phyloP scores from a whole-genome alignment of 495 filamentous ascomycete species.

The Hypoxylon intermedium region DNA sequence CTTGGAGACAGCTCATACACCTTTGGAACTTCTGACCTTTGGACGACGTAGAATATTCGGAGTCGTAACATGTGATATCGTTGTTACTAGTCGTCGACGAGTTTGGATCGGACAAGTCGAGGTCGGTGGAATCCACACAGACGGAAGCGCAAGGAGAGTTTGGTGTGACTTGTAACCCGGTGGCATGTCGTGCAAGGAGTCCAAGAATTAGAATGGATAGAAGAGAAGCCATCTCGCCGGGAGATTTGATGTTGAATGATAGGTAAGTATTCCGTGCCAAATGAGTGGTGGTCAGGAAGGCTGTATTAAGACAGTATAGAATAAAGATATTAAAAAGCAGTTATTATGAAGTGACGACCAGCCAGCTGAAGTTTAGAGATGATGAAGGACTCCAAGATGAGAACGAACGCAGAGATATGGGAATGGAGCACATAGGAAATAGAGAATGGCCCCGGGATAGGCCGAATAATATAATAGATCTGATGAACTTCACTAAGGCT shows the following conservation, averaged over 20 bases:
- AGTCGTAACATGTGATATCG: constrained; percentile 58
- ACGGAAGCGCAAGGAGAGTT: constrained; percentile 58
- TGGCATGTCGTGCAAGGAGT: constrained; percentile 34
- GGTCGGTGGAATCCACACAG: constrained; percentile 49
- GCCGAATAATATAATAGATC: constrained; percentile 34
- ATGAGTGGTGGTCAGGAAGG: constrained; percentile 3
- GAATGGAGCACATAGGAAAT: constrained; percentile 21
- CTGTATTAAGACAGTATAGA: constrained; percentile 13
- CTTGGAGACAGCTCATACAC: constrained; percentile 60
- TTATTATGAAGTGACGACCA: constrained; percentile 23
- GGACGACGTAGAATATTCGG: constrained; percentile 41
- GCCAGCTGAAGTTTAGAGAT: constrained; percentile 27
- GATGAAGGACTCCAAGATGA: not conserved
- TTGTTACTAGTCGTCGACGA: constrained; percentile 51
- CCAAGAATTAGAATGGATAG: constrained; percentile 26
- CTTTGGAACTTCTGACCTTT: constrained; percentile 54
- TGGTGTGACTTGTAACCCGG: constrained; percentile 56
- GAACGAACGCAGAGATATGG: constrained; percentile 17
- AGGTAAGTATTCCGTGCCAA: too few relatives aligned
- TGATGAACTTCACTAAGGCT: not conserved
- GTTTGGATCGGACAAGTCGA: constrained; percentile 53
- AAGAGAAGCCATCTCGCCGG: constrained; percentile 39
- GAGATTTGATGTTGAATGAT: constrained; percentile 21
- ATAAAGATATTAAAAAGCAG: constrained; percentile 24
- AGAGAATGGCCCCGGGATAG: constrained; percentile 30